Base-by-base conservation (phyloP, 2,329 filamentous ascomycete genomes). In the Diaporthe caulivora region DNA sequence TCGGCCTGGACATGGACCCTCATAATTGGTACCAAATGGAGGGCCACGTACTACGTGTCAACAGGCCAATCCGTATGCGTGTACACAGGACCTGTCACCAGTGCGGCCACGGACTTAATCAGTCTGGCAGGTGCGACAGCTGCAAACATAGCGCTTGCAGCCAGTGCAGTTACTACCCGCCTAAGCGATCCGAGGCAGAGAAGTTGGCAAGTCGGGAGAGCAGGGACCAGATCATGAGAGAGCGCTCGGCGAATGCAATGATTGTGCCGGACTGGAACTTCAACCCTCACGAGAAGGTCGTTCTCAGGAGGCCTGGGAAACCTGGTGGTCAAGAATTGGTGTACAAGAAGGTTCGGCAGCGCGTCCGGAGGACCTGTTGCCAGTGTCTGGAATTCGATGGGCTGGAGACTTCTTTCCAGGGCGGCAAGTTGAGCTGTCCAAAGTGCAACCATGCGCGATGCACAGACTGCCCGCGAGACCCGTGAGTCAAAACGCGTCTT, bases 81-180 rank as follows among this genome's bases (percentile, higher is more conserved):
- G 90, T 95, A 70, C 93, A 94, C 81, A 90, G 92, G 77, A 92
- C 89, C 76, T 98, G 95, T 83, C 95, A 98, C 83, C 88, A 90
- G 77, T 98, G 95, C 85, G 65, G 71, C 3, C 51, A 64, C 51
- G 58, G 72, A 13, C 26, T 73, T 26, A 89, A 92, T 73, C 90
- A 92, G 18, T 89, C 89, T 31, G 97, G 96, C 81, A 92, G 93
- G 72, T 83, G 89, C 26, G 90, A 92, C 78, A 95, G 92, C 83
- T 98, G 95, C 85, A 88, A 93, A 77, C 95, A 98, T 83, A 86
- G 87, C 60, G 91, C 94, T 77, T 98, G 95, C 89, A 93, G 90
- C 80, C 91, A 93, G 79, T 98, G 95, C 81, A 90, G 91, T 37
- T 91, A 94, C 71, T 90, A 93, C 78, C 95, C 95, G 44, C 86